Percentiles rank a stretch among this genome's conserved stretches.
Conservation (phyloP, 306 rosid species). For the Medicago ruthenica region DNA sequence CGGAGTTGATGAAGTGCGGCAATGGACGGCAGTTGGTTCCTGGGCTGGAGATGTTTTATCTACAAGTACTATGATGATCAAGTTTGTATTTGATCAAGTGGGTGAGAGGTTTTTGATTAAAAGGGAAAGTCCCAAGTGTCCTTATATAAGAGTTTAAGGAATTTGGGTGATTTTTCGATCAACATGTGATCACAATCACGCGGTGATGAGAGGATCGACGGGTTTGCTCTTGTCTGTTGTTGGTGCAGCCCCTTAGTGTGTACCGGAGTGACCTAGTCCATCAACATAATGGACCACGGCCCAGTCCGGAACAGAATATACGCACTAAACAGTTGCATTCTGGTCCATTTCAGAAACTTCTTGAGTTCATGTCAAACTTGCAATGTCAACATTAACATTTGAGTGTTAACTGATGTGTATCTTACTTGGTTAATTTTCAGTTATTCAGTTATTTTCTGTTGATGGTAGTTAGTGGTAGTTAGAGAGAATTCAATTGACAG, state of each 20-base stretch:
- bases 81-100: not conserved
- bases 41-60: not conserved
- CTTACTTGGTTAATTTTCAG: not conserved
- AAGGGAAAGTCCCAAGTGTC: not conserved
- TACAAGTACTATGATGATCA: not conserved
- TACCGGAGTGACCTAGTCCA: not conserved
- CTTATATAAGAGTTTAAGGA: not conserved
- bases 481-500: not conserved
- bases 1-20: not conserved
- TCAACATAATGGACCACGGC: not conserved
- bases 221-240: not conserved
- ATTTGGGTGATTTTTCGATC: not conserved
- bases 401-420: not conserved
- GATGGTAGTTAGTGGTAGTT: conserved; percentile 7
- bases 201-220: not conserved
- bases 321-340: not conserved
- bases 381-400: not conserved
- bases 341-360: not conserved
- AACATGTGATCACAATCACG: not conserved
- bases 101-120: not conserved
- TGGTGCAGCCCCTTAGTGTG: not conserved
- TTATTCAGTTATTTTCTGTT: conserved; percentile 3
- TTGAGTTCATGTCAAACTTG: not conserved
- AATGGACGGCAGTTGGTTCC: not conserved
- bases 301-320: not conserved